Evolutionary conservation across 371 early-diverging fungal genomes (phyloP), one percentile per base, ranked within the genome.

Genomic region (Umbelopsis sp.): DNA sequence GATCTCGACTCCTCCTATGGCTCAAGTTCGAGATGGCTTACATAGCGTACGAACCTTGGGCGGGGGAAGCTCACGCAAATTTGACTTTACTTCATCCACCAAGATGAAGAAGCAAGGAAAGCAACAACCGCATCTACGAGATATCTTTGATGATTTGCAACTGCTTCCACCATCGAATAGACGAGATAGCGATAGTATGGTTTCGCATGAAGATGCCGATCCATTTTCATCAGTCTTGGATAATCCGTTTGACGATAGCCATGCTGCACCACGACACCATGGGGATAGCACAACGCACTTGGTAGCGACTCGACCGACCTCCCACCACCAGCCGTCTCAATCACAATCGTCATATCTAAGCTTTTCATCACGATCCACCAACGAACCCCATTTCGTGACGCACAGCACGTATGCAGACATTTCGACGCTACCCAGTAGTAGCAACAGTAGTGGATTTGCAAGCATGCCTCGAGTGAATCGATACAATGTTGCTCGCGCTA

Each of bases 171-270:
- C 57, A 18, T 35, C 57, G 29, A 57, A 35, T 35, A 37, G 35
- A 4, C 57, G 35, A 18, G 35, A 57, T 57, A 57, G 35, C 35
- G 57, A 57, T 32, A 57, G 35, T 35, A 5, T 35, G n/a, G 29
- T 57, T 24, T 57, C 57, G 4, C 64, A 46, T 8, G 41, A 57
- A 29, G 63, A 65, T 10, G 41, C 45, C 14, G 69, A 65, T 22
- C 75, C 78, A 25, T 73, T 72, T 66, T 48, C 70, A 18, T 69
- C 77, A 5, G 63, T 62, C 2, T 48, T 79, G 20, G 73, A 72
- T 1, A 73, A 82, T 44, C 83, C 83, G 7, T 83, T 83, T 67
- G 76, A 83, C 41, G 80, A 80, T 48, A 67, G 66, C 0, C 67
- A 74, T 65, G 71, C 66, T 4, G 38, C 16, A 16, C 24, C 68